Conservation (phyloP, 257 asterid genomes). For the Orobanche coerulescens region DNA sequence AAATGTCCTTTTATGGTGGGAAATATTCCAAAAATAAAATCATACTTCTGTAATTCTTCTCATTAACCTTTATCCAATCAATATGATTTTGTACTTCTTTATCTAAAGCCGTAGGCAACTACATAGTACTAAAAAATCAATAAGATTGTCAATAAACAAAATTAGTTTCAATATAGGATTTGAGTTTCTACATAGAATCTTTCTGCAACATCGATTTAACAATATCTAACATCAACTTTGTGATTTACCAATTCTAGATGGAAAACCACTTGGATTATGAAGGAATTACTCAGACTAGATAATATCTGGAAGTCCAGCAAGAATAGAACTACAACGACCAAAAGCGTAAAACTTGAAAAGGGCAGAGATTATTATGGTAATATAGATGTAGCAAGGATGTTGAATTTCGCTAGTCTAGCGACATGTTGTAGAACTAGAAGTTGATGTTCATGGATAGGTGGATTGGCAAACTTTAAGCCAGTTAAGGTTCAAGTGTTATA, state of each 20-base stretch:
- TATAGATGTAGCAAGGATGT: background rate
- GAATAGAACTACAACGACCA: background rate
- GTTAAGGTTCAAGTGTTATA: background rate
- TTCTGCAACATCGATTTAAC: too few relatives aligned
- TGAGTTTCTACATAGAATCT: too few relatives aligned
- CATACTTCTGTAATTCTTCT: background rate
- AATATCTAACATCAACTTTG: background rate
- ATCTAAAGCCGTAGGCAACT: background rate
- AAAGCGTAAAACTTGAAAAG: background rate
- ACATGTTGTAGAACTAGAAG: background rate
- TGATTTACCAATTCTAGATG: background rate
- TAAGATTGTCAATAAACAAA: background rate
- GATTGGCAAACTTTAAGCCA: background rate
- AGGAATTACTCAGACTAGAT: too few relatives aligned
- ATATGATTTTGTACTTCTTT: background rate
- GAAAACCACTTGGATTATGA: background rate
- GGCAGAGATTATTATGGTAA: background rate
- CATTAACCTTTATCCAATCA: background rate
- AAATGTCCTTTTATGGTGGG: background rate
- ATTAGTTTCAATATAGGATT: background rate
- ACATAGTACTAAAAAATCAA: background rate
- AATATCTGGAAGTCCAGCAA: background rate
- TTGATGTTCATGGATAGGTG: background rate
- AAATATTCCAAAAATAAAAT: background rate
- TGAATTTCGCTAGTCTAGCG: background rate